Evolutionary conservation across 148 eudicot species (phyloP).

Genomic region (Chenopodium quinoa): DNA sequence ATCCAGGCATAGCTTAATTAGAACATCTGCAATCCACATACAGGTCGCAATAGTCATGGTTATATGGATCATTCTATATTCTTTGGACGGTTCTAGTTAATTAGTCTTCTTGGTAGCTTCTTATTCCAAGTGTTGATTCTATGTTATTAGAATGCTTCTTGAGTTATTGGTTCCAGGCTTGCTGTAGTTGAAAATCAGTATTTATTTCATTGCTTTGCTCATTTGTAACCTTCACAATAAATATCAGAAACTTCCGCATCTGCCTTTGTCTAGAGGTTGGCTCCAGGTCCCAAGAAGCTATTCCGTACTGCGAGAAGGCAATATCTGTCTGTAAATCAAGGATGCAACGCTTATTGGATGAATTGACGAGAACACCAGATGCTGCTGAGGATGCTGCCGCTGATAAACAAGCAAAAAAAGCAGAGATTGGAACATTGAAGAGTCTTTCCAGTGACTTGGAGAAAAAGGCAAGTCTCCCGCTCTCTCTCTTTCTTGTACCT

Average conservation of each 20-base stretch:
- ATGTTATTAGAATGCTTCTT: neutral
- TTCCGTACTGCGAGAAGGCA: slow-evolving; percentile 86
- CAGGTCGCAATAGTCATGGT: neutral
- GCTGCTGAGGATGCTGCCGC: slow-evolving; percentile 34
- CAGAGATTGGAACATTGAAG: slow-evolving; percentile 61
- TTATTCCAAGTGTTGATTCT: neutral
- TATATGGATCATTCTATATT: neutral
- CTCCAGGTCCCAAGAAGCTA: slow-evolving; percentile 74
- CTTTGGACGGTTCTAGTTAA: neutral
- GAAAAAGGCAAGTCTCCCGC: slow-evolving; percentile 62
- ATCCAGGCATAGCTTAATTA: neutral
- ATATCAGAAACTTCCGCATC: slow-evolving; percentile 79
- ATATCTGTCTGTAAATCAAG: slow-evolving; percentile 74
- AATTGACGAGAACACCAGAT: slow-evolving; percentile 39
- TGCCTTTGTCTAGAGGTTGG: slow-evolving; percentile 84
- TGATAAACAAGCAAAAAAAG: slow-evolving; percentile 57
- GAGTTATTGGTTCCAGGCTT: neutral
- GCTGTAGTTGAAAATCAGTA: neutral
- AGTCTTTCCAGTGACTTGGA: slow-evolving; percentile 71
- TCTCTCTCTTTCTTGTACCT: neutral
- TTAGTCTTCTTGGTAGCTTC: neutral
- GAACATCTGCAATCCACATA: neutral
- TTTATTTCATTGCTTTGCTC: neutral
- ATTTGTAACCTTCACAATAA: slow-evolving; percentile 46
- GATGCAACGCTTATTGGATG: slow-evolving; percentile 58